Percentiles rank a stretch among this genome's conserved stretches.
Conservation (phyloP, 495 filamentous ascomycete genomes). For the Neurospora africana region DNA sequence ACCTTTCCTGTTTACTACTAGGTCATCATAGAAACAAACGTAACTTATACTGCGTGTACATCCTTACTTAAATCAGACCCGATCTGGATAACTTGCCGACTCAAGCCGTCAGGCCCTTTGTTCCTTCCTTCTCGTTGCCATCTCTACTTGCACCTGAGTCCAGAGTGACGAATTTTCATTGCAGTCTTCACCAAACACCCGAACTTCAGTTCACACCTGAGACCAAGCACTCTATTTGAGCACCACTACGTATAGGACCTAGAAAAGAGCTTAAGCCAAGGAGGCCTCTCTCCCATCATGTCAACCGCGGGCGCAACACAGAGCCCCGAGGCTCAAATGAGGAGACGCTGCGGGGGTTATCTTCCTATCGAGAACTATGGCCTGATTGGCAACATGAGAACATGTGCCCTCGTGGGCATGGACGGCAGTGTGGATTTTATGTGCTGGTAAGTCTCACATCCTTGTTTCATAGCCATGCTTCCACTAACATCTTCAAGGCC, state of each 20-base stretch:
- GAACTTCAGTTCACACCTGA: not conserved
- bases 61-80: not conserved
- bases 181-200: not conserved
- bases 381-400: constrained; percentile 67
- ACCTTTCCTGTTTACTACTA: not conserved
- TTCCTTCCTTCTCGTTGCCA: not conserved
- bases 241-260: not conserved
- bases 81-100: not conserved
- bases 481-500: constrained; percentile 35
- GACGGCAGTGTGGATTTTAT: constrained; percentile 64
- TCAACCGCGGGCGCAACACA: constrained; percentile 10
- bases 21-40: not conserved
- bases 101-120: not conserved
- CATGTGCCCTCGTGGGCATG: constrained; percentile 61
- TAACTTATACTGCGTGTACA: not conserved
- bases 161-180: not conserved
- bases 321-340: constrained; percentile 15
- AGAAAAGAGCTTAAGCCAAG: not conserved
- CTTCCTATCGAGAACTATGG: constrained; percentile 67
- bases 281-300: constrained; percentile 4
- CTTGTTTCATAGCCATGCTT: not conserved
- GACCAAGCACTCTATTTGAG: not conserved
- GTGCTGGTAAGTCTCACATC: constrained; percentile 49
- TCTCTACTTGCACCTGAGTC: not conserved
- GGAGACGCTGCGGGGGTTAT: constrained; percentile 30